Evolutionary conservation across 192 early-diverging fungal species (phyloP).

Genomic region (Podila epigama): DNA sequence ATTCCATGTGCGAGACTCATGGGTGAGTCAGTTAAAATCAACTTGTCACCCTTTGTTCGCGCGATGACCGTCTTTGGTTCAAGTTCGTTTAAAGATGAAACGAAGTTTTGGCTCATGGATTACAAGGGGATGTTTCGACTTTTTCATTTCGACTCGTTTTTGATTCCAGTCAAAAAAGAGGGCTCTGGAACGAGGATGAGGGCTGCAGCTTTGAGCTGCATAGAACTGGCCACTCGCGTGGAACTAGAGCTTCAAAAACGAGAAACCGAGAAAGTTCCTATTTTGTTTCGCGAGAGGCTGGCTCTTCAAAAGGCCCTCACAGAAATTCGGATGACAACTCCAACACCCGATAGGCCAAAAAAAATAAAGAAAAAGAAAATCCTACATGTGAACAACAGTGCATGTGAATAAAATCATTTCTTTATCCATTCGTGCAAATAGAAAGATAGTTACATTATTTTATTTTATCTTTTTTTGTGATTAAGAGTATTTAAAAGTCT

Average conservation of each 20-base stretch:
- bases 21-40: too few relatives aligned
- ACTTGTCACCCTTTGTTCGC: too few relatives aligned
- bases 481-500: too few relatives aligned
- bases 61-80: constrained; percentile 31
- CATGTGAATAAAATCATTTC: too few relatives aligned
- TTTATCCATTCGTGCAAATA: too few relatives aligned
- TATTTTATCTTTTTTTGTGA: too few relatives aligned
- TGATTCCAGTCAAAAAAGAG: constrained; percentile 18
- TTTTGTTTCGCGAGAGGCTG: constrained; percentile 4
- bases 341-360: constrained; percentile 7
- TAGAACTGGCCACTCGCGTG: constrained; percentile 20
- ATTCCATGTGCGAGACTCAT: too few relatives aligned
- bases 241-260: constrained; percentile 5
- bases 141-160: constrained; percentile 19
- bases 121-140: constrained; percentile 17
- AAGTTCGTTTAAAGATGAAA: constrained; percentile 17
- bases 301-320: neutral
- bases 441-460: too few relatives aligned
- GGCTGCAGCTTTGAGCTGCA: constrained; percentile 22
- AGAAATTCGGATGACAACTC: constrained; percentile 4
- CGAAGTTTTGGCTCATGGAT: constrained; percentile 20
- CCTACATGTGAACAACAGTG: constrained; percentile 3
- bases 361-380: constrained; percentile 9
- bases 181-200: constrained; percentile 22
- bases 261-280: constrained; percentile 9